These are phyloP conservation scores for Leccinum pellstonianum DNA, from an alignment of 768 basidiomycete species.

Conservation along the genomic window DNA sequence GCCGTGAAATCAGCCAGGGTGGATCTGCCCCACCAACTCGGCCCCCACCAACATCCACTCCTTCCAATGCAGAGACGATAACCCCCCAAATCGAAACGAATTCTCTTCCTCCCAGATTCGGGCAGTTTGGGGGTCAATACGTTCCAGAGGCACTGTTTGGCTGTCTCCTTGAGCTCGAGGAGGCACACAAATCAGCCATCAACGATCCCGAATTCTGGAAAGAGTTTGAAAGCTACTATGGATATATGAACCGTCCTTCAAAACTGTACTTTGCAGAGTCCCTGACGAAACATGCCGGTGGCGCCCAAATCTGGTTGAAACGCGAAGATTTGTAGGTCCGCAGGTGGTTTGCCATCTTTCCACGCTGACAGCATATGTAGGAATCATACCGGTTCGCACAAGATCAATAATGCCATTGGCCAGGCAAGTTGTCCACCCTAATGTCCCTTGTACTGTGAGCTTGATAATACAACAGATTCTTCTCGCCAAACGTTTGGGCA, in stretches of 20 bases:
- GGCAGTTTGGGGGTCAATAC: conserved; percentile 95
- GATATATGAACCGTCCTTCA: conserved; percentile 94
- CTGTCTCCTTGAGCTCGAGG: conserved; percentile 85
- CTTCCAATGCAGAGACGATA: conserved; percentile 9
- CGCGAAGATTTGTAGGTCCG: conserved; percentile 79
- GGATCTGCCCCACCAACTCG: conserved; percentile 27
- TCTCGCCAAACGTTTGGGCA: conserved; percentile 90
- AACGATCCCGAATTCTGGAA: conserved; percentile 90
- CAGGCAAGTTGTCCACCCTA: conserved; percentile 51
- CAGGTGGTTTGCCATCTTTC: neutral
- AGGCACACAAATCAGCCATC: conserved; percentile 84
- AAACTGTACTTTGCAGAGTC: conserved; percentile 90
- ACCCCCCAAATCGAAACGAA: conserved; percentile 36
- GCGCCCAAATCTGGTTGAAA: conserved; percentile 97
- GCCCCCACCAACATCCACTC: neutral
- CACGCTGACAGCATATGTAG: conserved; percentile 37
- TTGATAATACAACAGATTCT: conserved; percentile 60
- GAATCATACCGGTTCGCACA: conserved; percentile 98
- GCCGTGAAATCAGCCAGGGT: conserved; percentile 60
- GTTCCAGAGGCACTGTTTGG: conserved; percentile 97
- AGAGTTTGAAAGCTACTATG: conserved; percentile 83
- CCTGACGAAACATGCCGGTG: conserved; percentile 85
- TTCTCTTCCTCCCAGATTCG: conserved; percentile 80
- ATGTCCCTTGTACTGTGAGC: neutral
- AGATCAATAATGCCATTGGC: conserved; percentile 98